phyloP scores from a whole-genome alignment of 2,329 filamentous ascomycete genomes.

The Pseudocercospora macadamiae region DNA sequence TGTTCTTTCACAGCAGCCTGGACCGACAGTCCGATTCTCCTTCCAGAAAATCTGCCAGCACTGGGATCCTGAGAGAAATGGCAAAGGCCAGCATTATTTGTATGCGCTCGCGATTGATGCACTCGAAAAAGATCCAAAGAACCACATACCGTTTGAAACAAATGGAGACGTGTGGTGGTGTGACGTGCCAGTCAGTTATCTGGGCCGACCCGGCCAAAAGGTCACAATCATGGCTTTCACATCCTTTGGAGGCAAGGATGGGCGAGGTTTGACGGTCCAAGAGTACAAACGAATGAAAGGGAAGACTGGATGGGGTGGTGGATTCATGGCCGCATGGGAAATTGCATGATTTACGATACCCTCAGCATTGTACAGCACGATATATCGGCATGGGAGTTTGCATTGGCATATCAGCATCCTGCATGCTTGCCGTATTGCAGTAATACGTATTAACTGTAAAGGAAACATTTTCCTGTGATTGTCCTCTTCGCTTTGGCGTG shows the following conservation, averaged over 20 bases:
- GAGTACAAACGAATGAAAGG: conserved; percentile 55
- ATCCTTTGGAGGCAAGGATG: conserved; percentile 54
- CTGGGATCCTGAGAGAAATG: conserved; percentile 73
- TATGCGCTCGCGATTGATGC: conserved; percentile 71
- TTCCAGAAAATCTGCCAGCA: conserved; percentile 80
- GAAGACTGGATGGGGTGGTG: conserved; percentile 52
- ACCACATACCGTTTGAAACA: conserved; percentile 69
- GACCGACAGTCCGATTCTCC: conserved; percentile 65
- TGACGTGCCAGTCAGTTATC: conserved; percentile 66
- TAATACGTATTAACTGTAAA: conserved; percentile 20
- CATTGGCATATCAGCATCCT: background rate
- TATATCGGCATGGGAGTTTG: too few relatives aligned
- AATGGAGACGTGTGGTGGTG: conserved; percentile 83
- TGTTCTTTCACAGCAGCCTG: conserved; percentile 56
- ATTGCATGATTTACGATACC: conserved; percentile 42
- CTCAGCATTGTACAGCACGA: background rate
- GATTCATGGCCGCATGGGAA: conserved; percentile 58
- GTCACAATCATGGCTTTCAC: conserved; percentile 67
- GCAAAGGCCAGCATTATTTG: conserved; percentile 66
- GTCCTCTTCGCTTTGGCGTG: background rate
- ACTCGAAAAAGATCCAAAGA: conserved; percentile 55
- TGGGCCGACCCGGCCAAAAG: conserved; percentile 70
- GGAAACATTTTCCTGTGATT: background rate
- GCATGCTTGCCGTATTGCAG: conserved; percentile 12
- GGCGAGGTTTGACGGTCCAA: conserved; percentile 54